Percentiles rank a stretch among this genome's conserved stretches.
Evolutionary conservation across 768 basidiomycete species (phyloP).

Genomic region (Russula olivacea): DNA sequence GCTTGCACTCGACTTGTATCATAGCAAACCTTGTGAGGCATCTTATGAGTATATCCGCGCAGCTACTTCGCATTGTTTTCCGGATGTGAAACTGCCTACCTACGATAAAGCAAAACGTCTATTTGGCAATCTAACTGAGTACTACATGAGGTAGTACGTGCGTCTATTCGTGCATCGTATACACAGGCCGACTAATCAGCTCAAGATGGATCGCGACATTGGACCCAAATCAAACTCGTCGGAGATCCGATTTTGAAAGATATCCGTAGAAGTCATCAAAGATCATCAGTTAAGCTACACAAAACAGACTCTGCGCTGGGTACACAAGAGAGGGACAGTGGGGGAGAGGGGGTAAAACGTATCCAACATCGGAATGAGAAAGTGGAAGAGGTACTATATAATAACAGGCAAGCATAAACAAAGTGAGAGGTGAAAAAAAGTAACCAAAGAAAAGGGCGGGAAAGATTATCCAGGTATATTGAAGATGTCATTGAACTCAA

Average conservation of each 20-base stretch:
- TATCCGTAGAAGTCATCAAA: conserved; percentile 15
- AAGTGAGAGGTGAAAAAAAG: not conserved
- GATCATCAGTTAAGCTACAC: conserved; percentile 22
- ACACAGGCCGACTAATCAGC: not conserved
- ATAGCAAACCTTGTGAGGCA: too few relatives aligned
- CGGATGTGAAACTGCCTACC: too few relatives aligned
- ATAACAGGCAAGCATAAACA: conserved; percentile 2
- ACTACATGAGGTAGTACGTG: too few relatives aligned
- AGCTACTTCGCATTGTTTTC: too few relatives aligned
- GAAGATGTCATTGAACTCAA: conserved; percentile 26
- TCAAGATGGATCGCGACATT: not conserved
- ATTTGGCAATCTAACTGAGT: too few relatives aligned
- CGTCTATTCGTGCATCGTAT: too few relatives aligned
- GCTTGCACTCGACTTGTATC: too few relatives aligned
- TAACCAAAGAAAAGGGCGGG: not conserved
- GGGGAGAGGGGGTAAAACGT: not conserved
- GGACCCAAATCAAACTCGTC: not conserved
- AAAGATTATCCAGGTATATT: conserved; percentile 18
- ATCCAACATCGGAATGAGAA: not conserved
- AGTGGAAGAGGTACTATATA: not conserved
- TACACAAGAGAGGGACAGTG: not conserved
- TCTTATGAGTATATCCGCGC: too few relatives aligned
- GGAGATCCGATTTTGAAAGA: not conserved
- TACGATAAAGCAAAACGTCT: too few relatives aligned
- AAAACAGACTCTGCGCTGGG: conserved; percentile 8